Evolutionary conservation across 495 filamentous ascomycete species (phyloP), one percentile per base, ranked within the genome.

Genomic region (Hyaloscypha variabilis): DNA sequence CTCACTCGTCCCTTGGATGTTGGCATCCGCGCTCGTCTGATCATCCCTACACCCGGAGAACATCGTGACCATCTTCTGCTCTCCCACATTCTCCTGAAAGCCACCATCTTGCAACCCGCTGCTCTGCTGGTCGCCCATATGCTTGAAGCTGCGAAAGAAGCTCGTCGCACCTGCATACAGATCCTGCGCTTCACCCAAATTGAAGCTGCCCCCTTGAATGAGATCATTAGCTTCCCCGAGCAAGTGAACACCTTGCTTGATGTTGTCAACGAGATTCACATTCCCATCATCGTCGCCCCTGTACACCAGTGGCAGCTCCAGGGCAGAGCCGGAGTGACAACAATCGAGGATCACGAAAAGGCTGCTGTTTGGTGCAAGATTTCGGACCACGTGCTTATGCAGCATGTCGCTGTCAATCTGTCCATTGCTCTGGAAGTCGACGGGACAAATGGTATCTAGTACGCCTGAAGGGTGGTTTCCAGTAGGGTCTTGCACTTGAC

Each of bases 261-360:
- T 67, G 54, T 83, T 84, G 70, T 86, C 81, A 19, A 87, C 74
- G 53, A 85, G 57, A 61, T 75, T 82, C 42, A 87, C 79, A 66
- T 85, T 83, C 64, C 84, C 84, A 28, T 85, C 77, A 30, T 77
- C 78, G 69, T 86, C 83, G 14, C 78, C 77, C 11, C 78, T 77
- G 70, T 82, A 88, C 24, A 87, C 81, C 63, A 80, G 87, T 5
- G 85, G 84, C 0, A 88, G 73, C 65, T 88, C 85, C 60, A 85
- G 74, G 0, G 83, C 85, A 0, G 83, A 85, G 62, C 85, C 85
- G 19, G 82, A 85, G 68, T 88, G 85, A 70, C 85, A 88, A 75
- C 85, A 88, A 68, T 88, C 85, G 63, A 88, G 81, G 34, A 88
- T 72, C 56, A 87, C 79, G 66, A 83, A 83, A 23, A 88, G 77